Conservation (phyloP, 345 rosid genomes). For the Acer negundo region DNA sequence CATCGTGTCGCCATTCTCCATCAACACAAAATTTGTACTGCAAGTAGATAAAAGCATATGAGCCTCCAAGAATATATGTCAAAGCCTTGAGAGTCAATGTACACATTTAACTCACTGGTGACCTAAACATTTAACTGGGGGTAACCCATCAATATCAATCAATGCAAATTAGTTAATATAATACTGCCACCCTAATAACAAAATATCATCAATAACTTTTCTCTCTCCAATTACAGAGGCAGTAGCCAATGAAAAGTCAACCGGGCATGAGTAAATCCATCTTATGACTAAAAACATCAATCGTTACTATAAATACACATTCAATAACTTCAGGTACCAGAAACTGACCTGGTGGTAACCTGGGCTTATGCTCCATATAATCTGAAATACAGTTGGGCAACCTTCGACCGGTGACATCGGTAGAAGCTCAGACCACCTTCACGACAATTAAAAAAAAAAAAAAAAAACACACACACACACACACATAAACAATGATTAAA, state of each 20-base stretch:
- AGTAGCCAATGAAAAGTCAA: not conserved
- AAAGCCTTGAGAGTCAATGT: not conserved
- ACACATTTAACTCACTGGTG: not conserved
- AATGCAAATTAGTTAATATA: not conserved
- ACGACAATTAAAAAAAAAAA: not conserved
- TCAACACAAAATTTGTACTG: slow-evolving; percentile 75
- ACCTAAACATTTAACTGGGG: not conserved
- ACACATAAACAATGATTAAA: not conserved
- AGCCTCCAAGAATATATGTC: slow-evolving; percentile 2
- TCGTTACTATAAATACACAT: not conserved
- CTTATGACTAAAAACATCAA: not conserved
- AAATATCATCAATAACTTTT: not conserved
- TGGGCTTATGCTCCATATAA: slow-evolving; percentile 52
- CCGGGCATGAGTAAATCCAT: not conserved
- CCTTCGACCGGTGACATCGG: slow-evolving; percentile 76
- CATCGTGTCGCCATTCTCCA: slow-evolving; percentile 74
- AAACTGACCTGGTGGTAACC: slow-evolving; percentile 72
- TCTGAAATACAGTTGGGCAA: slow-evolving; percentile 65
- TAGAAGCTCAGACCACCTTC: slow-evolving; percentile 60
- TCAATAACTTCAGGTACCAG: not conserved
- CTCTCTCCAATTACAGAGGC: not conserved
- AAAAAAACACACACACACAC: not conserved
- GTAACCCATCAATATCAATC: not conserved
- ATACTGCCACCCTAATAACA: not conserved
- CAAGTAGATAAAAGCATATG: slow-evolving; percentile 22